phyloP scores from a whole-genome alignment of 2,329 filamentous ascomycete genomes.

The Rutstroemia sp. region DNA sequence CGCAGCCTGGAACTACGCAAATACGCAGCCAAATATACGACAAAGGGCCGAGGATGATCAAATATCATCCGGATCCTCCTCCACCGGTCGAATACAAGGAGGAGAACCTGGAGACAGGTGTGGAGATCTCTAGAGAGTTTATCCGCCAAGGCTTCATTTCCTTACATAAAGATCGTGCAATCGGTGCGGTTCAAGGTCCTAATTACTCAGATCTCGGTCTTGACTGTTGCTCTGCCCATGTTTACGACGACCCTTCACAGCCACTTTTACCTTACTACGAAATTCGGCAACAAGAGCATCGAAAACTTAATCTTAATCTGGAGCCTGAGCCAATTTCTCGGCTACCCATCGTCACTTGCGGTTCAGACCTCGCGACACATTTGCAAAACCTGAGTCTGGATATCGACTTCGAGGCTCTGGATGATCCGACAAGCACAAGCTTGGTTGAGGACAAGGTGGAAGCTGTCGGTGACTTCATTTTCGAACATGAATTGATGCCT shows the following conservation, averaged over 20 bases:
- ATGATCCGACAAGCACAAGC: background rate
- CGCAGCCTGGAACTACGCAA: slow-evolving; percentile 15
- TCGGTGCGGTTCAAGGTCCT: slow-evolving; percentile 50
- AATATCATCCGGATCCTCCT: background rate
- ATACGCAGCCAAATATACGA: background rate
- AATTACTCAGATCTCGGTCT: slow-evolving; percentile 40
- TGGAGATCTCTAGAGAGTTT: slow-evolving; percentile 29
- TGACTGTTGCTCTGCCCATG: slow-evolving; percentile 42
- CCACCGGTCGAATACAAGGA: background rate
- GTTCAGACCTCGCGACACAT: background rate
- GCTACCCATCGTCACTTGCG: background rate
- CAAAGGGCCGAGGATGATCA: background rate
- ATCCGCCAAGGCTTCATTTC: slow-evolving; percentile 36
- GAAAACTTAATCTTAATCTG: slow-evolving; percentile 19
- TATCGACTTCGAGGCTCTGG: background rate
- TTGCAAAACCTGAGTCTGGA: background rate
- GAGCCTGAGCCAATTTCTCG: background rate
- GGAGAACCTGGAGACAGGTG: background rate
- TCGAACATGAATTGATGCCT: background rate
- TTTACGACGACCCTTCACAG: slow-evolving; percentile 33
- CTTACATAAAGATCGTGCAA: slow-evolving; percentile 36
- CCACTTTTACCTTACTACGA: slow-evolving; percentile 41
- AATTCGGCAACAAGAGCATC: slow-evolving; percentile 35
- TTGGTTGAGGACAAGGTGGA: background rate
- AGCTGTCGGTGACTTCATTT: background rate